Base-by-base conservation (phyloP, 1,284 basidiomycete genomes). In the Tremellales sp. region DNA sequence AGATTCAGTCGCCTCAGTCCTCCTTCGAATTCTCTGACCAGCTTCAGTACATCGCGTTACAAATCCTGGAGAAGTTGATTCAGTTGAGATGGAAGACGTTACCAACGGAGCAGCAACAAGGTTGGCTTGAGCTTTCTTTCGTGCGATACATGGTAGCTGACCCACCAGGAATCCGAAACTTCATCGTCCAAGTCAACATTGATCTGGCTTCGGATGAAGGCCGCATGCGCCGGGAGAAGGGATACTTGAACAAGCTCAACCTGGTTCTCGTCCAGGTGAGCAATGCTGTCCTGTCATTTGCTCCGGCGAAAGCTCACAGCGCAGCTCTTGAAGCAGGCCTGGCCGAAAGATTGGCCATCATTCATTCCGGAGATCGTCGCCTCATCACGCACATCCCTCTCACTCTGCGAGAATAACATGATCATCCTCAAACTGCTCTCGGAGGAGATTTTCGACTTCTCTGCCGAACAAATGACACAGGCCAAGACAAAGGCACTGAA, bases 341-440 rank as follows among this genome's bases (percentile, higher is more conserved):
- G 96, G 96, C 96, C 94, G 19, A 91, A 97, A 72, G 93, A 97
- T 67, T 99, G 96, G 96, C 93, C 94, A 23, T 87, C 83, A 12
- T 98, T 98, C 78, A 97, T 98, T 67, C 86, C 91, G 7, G 96
- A 98, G 58, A 89, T 98, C 49, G 92, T 98, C 53, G 86, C 93
- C 57, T 97, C 94, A 7, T 97, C 93, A 48, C 93, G 94, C 74
- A 90, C 90, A 37, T 97, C 93, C 68, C 82, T 98, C 33, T 87
- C 90, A 2, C 82, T 98, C 25, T 98, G 96, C 80, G 96, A 98
- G 76, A 98, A 99, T 81, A 98, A 99, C 79, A 99, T 99, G 96
- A 83, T 92, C 72, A 98, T 98, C 70, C 80, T 98, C 58, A 90
- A 91, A 71, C 80, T 99, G n/a, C 80, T 99, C 15, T 97, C 92